Evolutionary conservation across 352 stramenopile species (phyloP).

Genomic region (Pythium guiyangense): DNA sequence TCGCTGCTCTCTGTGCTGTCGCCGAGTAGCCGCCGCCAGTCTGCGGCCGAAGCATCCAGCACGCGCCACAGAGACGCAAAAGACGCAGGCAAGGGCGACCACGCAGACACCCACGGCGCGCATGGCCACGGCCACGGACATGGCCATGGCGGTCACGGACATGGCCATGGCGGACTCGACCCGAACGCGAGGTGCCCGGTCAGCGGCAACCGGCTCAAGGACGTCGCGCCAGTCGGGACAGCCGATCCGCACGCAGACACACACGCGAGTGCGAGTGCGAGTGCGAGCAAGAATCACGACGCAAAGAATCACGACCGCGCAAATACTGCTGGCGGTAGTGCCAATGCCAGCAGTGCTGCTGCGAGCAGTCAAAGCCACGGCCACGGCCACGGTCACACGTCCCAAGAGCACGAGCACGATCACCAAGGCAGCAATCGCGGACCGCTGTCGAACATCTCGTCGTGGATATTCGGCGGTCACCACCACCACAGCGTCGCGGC

Average conservation of each 20-base stretch:
- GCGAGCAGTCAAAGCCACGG: too few relatives aligned
- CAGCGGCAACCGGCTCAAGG: slow-evolving; percentile 18
- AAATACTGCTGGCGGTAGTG: too few relatives aligned
- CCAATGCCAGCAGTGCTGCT: too few relatives aligned
- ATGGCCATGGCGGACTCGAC: slow-evolving; percentile 8
- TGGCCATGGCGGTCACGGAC: neutral
- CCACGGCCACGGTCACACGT: too few relatives aligned
- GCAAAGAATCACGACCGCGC: neutral
- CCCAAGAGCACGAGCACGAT: too few relatives aligned
- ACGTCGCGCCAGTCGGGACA: slow-evolving; percentile 1
- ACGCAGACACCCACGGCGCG: neutral
- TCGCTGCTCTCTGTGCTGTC: slow-evolving; percentile 2
- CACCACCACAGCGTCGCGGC: too few relatives aligned
- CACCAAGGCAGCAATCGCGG: too few relatives aligned
- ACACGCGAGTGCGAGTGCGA: neutral
- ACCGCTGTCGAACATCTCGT: too few relatives aligned
- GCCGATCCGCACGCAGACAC: neutral
- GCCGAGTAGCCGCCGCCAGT: slow-evolving; percentile 3
- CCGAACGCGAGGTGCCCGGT: slow-evolving; percentile 16
- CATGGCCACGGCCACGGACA: neutral
- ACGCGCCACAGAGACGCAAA: neutral
- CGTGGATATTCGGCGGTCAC: too few relatives aligned
- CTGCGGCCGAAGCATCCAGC: neutral
- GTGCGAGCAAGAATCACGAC: neutral
- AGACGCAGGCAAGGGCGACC: neutral